phyloP scores from a whole-genome alignment of 106 monocot species.

The Dioscorea dumetorum region DNA sequence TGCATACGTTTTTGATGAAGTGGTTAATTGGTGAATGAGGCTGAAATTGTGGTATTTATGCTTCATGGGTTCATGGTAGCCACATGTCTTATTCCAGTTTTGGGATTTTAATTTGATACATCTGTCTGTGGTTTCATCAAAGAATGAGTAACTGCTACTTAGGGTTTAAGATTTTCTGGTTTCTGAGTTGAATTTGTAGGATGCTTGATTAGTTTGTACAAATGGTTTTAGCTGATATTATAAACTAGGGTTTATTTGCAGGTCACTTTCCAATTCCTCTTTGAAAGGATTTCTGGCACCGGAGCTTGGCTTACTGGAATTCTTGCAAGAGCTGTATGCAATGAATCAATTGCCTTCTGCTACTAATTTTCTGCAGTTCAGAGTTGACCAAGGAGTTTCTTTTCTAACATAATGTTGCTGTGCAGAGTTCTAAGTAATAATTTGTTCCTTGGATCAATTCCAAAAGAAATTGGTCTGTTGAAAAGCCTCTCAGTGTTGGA shows the following conservation, averaged over 20 bases:
- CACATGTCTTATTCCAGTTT: not conserved
- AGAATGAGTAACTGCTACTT: no score
- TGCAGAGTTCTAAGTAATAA: constrained; percentile 59
- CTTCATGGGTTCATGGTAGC: not conserved
- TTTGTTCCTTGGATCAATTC: constrained; percentile 60
- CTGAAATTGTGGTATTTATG: not conserved
- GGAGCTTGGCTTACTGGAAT: constrained; percentile 50
- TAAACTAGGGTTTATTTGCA: constrained; percentile 22
- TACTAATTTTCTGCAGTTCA: not conserved
- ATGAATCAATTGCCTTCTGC: not conserved
- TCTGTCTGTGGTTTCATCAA: not conserved
- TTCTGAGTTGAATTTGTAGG: not conserved
- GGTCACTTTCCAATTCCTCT: constrained; percentile 69
- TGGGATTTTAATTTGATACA: not conserved
- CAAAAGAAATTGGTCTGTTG: constrained; percentile 63
- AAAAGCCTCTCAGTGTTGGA: constrained; percentile 33
- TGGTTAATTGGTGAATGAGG: no score
- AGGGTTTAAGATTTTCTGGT: no score
- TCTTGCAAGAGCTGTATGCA: constrained; percentile 69
- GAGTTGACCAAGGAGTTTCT: not conserved
- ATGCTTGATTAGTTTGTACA: no score
- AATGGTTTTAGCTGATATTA: not conserved
- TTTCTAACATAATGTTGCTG: not conserved
- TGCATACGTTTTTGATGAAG: no score
- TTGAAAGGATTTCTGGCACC: constrained; percentile 71